These are phyloP conservation scores for Cokeromyces recurvatus DNA, from an alignment of 371 early-diverging fungal species.

Conservation along the genomic window DNA sequence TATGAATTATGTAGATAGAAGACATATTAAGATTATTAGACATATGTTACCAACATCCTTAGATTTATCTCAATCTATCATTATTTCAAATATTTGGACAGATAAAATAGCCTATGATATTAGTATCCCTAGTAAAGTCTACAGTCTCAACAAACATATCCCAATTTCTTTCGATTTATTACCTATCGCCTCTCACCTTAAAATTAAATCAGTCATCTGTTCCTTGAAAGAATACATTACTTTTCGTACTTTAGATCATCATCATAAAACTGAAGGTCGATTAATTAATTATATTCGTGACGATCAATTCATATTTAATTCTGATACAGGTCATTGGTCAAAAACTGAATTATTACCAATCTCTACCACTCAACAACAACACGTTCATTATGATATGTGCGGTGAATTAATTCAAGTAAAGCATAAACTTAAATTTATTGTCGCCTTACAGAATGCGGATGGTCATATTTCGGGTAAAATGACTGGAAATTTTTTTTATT, in stretches of 20 bases:
- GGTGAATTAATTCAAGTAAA: conserved; percentile 26
- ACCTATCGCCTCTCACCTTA: conserved; percentile 16
- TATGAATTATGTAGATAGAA: conserved; percentile 23
- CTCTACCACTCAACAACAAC: conserved; percentile 9
- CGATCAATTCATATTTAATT: conserved; percentile 16
- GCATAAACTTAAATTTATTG: conserved; percentile 33
- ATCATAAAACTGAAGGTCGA: conserved; percentile 15
- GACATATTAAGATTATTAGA: conserved; percentile 13
- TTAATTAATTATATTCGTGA: conserved; percentile 21
- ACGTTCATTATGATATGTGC: conserved; percentile 17
- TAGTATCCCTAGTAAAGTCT: conserved; percentile 19
- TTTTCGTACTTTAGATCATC: conserved; percentile 8
- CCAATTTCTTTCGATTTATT: conserved; percentile 22
- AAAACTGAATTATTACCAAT: conserved; percentile 25
- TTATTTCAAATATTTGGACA: conserved; percentile 24
- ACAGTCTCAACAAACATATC: conserved; percentile 9
- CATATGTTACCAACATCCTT: conserved; percentile 6
- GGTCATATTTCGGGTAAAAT: conserved; percentile 34
- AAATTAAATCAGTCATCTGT: conserved; percentile 19
- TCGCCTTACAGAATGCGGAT: conserved; percentile 23
- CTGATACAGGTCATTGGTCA: conserved; percentile 6
- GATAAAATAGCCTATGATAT: conserved; percentile 27
- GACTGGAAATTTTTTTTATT: background rate
- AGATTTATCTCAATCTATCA: conserved; percentile 12
- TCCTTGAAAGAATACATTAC: conserved; percentile 24